Conservation (phyloP, 2,329 filamentous ascomycete species). For the Acephala macrosclerotiorum region DNA sequence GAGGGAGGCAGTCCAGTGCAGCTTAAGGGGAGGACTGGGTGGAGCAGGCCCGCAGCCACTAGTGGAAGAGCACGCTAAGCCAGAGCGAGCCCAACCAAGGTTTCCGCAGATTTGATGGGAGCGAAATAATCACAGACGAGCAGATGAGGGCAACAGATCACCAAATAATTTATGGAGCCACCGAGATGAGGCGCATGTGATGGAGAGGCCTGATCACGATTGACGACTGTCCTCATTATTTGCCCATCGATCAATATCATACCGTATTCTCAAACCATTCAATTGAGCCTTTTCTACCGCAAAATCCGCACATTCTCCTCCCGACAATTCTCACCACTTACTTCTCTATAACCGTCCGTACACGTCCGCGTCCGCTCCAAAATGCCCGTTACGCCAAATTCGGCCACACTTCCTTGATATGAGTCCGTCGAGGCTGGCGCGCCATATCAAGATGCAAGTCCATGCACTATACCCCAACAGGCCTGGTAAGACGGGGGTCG, state of each 20-base stretch:
- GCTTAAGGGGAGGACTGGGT: no score
- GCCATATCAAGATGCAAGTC: slow-evolving; percentile 19
- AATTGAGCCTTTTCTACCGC: background rate
- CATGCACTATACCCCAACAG: slow-evolving; percentile 23
- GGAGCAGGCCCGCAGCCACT: background rate
- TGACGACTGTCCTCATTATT: background rate
- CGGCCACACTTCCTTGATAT: slow-evolving; percentile 9
- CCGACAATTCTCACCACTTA: background rate
- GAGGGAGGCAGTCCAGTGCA: slow-evolving; percentile 1
- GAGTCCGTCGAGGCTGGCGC: slow-evolving; percentile 7
- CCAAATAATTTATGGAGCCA: background rate
- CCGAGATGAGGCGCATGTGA: slow-evolving; percentile 4
- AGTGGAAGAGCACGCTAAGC: background rate
- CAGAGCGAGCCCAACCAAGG: background rate
- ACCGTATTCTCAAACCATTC: background rate
- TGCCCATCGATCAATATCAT: background rate
- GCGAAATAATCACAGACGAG: slow-evolving; percentile 2
- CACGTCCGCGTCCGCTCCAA: slow-evolving; percentile 4
- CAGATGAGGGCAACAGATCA: background rate
- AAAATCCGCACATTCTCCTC: background rate
- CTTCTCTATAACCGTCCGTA: background rate
- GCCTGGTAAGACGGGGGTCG: slow-evolving; percentile 3
- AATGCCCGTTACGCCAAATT: background rate
- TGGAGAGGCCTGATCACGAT: background rate
- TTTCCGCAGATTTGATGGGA: slow-evolving; percentile 16